Evolutionary conservation across 2,329 filamentous ascomycete species (phyloP).

Genomic region (Shiraia sp.): DNA sequence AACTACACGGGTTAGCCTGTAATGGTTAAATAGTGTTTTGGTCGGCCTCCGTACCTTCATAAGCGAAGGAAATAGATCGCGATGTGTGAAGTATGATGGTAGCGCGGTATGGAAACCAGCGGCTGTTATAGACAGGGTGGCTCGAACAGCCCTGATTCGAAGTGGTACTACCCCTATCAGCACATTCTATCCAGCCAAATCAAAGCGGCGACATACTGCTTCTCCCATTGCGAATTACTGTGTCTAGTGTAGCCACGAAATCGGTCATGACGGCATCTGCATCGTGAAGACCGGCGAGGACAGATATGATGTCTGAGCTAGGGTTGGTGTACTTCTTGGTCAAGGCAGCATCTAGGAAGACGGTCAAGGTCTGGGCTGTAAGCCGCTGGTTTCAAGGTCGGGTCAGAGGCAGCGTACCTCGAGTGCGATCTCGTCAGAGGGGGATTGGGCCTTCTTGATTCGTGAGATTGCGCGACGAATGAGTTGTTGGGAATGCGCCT

Average conservation of each 20-base stretch:
- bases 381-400: slow-evolving; percentile 40
- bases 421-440: slow-evolving; percentile 76
- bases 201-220: slow-evolving; percentile 58
- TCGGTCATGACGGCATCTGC: slow-evolving; percentile 87
- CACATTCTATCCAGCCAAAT: neutral
- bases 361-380: slow-evolving; percentile 76
- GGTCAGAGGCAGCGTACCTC: slow-evolving; percentile 66
- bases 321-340: slow-evolving; percentile 92
- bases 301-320: slow-evolving; percentile 89
- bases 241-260: slow-evolving; percentile 81
- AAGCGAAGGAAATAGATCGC: slow-evolving; percentile 89
- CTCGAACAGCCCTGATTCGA: slow-evolving; percentile 77
- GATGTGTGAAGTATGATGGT: slow-evolving; percentile 91
- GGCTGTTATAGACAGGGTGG: slow-evolving; percentile 80
- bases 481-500: slow-evolving; percentile 75
- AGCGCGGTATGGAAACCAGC: slow-evolving; percentile 96
- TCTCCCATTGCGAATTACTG: slow-evolving; percentile 76
- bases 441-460: slow-evolving; percentile 63
- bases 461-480: slow-evolving; percentile 73
- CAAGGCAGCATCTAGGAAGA: slow-evolving; percentile 81
- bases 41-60: slow-evolving; percentile 71
- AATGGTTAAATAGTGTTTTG: neutral
- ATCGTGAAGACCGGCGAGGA: slow-evolving; percentile 85
- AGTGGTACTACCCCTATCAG: slow-evolving; percentile 63
- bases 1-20: slow-evolving; percentile 57